Evolutionary conservation across 73 alveolate genomes (phyloP).

Genomic region (Paramecium octaurelia): DNA sequence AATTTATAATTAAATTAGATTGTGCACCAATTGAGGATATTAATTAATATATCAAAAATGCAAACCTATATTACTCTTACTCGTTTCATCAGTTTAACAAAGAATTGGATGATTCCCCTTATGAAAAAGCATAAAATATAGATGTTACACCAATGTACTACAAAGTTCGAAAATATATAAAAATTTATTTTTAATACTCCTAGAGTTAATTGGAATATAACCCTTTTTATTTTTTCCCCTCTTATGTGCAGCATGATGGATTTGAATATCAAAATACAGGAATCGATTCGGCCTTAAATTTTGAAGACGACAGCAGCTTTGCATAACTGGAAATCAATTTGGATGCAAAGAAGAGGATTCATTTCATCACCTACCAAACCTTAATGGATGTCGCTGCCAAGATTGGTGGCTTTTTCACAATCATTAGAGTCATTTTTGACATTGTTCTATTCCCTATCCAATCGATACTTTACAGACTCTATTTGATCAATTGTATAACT

Average conservation of each 20-base stretch:
- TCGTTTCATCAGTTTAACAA: neutral
- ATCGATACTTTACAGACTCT: neutral
- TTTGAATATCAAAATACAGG: neutral
- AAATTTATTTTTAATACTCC: neutral
- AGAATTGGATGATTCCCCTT: conserved; percentile 1
- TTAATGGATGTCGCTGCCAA: conserved; percentile 1
- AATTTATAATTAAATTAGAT: neutral
- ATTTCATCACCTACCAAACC: neutral
- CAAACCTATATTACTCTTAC: neutral
- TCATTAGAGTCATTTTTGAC: neutral
- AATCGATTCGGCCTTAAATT: neutral
- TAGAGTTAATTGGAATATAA: neutral
- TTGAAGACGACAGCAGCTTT: neutral
- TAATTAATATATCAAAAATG: neutral
- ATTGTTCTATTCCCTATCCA: neutral
- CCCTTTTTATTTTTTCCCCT: neutral
- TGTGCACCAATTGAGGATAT: neutral
- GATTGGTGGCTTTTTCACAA: neutral
- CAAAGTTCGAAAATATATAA: neutral
- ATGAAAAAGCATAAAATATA: neutral
- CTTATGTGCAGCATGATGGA: neutral
- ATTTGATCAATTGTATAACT: neutral
- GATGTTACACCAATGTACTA: neutral
- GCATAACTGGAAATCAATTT: neutral
- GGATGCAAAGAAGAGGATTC: neutral